Conservation (phyloP, 1,284 basidiomycete species). For the Leccinum fuscescens region DNA sequence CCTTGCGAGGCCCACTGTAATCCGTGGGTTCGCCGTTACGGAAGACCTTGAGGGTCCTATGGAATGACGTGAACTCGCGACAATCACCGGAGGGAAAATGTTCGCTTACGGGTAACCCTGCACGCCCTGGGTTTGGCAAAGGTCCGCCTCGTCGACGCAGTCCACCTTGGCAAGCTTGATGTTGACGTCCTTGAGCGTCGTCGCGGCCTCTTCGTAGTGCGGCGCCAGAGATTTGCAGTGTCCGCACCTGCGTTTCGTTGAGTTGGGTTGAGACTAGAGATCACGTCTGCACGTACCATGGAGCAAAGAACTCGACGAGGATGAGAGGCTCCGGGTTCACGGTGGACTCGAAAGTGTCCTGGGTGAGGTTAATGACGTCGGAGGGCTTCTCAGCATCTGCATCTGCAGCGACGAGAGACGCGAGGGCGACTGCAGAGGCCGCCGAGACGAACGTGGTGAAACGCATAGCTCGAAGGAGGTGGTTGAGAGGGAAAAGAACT, state of each 20-base stretch:
- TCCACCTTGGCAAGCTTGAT: slow-evolving; percentile 97
- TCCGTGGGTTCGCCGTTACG: slow-evolving; percentile 76
- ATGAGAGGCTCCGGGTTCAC: slow-evolving; percentile 76
- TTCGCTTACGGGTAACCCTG: slow-evolving; percentile 86
- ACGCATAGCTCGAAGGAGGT: slow-evolving; percentile 53
- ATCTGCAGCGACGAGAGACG: slow-evolving; percentile 54
- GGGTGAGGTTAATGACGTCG: slow-evolving; percentile 81
- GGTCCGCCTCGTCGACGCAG: slow-evolving; percentile 86
- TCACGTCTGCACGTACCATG: slow-evolving; percentile 55
- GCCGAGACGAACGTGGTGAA: slow-evolving; percentile 51
- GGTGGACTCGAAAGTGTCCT: slow-evolving; percentile 67
- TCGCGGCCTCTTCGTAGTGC: slow-evolving; percentile 96
- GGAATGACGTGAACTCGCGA: not conserved
- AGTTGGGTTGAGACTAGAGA: not conserved
- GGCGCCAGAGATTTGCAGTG: slow-evolving; percentile 92
- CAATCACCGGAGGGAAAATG: not conserved
- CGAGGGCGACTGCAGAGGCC: slow-evolving; percentile 53
- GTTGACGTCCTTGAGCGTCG: slow-evolving; percentile 81
- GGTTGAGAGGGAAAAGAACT: not conserved
- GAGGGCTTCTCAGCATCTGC: slow-evolving; percentile 56
- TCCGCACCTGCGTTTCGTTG: slow-evolving; percentile 59
- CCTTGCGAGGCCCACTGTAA: slow-evolving; percentile 88
- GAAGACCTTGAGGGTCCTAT: slow-evolving; percentile 87
- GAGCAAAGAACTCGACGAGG: slow-evolving; percentile 95
- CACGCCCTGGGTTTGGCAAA: slow-evolving; percentile 83